A percentile compares a stretch with the other conserved stretches of the same genome.
Conservation (phyloP, 441 rosid species). For the Erodium texanum region DNA sequence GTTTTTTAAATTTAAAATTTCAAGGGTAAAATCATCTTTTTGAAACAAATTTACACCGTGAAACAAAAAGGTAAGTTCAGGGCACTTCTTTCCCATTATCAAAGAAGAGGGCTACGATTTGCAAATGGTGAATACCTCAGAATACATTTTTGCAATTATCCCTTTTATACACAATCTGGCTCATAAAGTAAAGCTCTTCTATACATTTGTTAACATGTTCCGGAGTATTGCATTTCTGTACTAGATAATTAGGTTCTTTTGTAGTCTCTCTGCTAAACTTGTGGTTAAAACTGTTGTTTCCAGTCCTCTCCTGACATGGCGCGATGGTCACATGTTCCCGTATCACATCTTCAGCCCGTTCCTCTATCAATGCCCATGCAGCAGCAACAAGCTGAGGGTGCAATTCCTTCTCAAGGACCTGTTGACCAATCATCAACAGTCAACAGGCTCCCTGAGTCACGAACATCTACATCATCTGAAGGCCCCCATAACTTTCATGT, state of each 20-base stretch:
- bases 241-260: background rate
- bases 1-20: too few species aligned
- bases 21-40: too few species aligned
- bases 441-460: constrained; percentile 42
- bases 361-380: constrained; percentile 53
- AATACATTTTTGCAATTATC: too few species aligned
- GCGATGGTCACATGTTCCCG: constrained; percentile 73
- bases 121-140: too few species aligned
- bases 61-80: too few species aligned
- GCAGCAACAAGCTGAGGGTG: constrained; percentile 52
- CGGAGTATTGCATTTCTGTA: too few species aligned
- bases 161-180: too few species aligned
- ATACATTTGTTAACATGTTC: too few species aligned
- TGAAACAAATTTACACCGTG: too few species aligned
- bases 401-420: constrained; percentile 42
- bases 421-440: constrained; percentile 37
- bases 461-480: constrained; percentile 33
- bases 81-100: too few species aligned
- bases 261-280: background rate
- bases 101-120: too few species aligned
- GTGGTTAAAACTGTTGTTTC: constrained; percentile 16
- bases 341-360: constrained; percentile 44
- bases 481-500: constrained; percentile 25
- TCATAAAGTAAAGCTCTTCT: background rate
- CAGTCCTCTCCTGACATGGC: constrained; percentile 75